Evolutionary conservation across 768 basidiomycete genomes (phyloP).

Genomic region (Harrya chromipes): DNA sequence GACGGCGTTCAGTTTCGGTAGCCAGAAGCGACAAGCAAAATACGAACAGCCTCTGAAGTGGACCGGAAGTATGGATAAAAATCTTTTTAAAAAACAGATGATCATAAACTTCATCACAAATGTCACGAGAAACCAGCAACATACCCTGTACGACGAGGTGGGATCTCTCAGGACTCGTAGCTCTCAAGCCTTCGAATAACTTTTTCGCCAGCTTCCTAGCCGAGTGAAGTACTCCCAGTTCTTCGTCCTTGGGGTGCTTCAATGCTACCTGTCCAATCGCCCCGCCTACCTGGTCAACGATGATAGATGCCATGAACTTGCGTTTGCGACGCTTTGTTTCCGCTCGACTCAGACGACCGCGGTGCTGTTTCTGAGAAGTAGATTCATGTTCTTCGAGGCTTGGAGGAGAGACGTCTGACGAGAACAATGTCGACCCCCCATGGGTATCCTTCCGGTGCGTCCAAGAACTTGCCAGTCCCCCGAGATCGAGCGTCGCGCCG

Average conservation of each 20-base stretch:
- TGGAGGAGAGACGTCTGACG: neutral
- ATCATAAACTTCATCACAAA: neutral
- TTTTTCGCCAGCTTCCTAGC: conserved; percentile 67
- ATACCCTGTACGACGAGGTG: conserved; percentile 67
- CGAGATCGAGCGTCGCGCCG: conserved; percentile 37
- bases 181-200: conserved; percentile 59
- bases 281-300: conserved; percentile 64
- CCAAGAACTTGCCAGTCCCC: conserved; percentile 13
- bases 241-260: conserved; percentile 57
- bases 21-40: neutral
- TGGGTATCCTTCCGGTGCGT: conserved; percentile 15
- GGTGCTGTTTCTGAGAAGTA: conserved; percentile 14
- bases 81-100: conserved; percentile 39
- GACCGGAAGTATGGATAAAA: conserved; percentile 76
- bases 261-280: conserved; percentile 70
- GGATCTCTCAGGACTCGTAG: conserved; percentile 54
- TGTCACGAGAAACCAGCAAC: conserved; percentile 7
- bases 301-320: conserved; percentile 58
- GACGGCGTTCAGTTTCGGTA: neutral
- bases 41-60: conserved; percentile 61
- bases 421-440: conserved; percentile 4
- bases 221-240: conserved; percentile 55
- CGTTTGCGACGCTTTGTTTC: conserved; percentile 41
- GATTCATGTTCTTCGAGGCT: conserved; percentile 14
- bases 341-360: conserved; percentile 18